Evolutionary conservation across 2,329 filamentous ascomycete species (phyloP).

Genomic region (Daldinia sp.): DNA sequence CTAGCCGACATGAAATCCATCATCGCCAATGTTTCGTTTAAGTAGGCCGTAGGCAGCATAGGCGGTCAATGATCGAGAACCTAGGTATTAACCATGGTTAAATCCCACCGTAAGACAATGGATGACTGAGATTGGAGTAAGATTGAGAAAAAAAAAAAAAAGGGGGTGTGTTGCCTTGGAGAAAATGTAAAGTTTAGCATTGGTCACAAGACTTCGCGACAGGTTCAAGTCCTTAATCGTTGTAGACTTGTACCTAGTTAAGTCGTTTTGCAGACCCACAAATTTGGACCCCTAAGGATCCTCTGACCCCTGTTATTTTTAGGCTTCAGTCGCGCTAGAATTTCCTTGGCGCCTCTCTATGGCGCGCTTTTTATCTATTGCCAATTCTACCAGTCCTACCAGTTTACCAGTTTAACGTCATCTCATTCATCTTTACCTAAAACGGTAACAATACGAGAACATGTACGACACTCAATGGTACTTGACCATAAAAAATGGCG

Average conservation of each 20-base stretch:
- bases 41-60: not conserved
- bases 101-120: no score
- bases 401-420: not conserved
- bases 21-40: not conserved
- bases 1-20: not conserved
- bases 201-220: slow-evolving; percentile 33
- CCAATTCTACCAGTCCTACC: not conserved
- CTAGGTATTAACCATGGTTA: not conserved
- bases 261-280: not conserved
- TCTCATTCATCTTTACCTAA: not conserved
- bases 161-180: not conserved
- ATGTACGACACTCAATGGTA: not conserved
- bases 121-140: slow-evolving; percentile 9
- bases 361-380: not conserved
- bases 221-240: not conserved
- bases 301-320: slow-evolving; percentile 17
- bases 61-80: not conserved
- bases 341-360: not conserved
- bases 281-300: not conserved
- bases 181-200: not conserved
- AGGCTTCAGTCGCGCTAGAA: slow-evolving; percentile 31
- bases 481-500: not conserved
- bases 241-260: no score
- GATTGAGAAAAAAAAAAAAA: not conserved
- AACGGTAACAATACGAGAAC: not conserved